Conservation (phyloP, 176 grass and related monocot species). For the Aegilops longissima region DNA sequence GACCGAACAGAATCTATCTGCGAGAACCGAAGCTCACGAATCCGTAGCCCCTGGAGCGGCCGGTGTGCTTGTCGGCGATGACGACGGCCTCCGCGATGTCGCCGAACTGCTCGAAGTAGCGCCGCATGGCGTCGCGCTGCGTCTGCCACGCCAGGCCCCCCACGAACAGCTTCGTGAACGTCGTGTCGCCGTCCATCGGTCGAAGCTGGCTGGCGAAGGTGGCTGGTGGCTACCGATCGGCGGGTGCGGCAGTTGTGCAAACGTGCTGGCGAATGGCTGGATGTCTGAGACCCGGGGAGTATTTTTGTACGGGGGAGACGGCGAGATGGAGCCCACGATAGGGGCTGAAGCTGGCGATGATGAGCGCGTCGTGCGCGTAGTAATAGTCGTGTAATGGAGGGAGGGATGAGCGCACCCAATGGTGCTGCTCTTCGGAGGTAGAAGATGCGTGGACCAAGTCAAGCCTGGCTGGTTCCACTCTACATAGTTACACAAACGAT, state of each 20-base stretch:
- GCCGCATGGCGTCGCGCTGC: constrained; percentile 42
- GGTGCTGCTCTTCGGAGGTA: not conserved
- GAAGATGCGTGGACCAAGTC: not conserved
- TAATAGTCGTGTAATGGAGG: not conserved
- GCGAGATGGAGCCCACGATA: constrained; percentile 43
- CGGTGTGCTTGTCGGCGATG: constrained; percentile 67
- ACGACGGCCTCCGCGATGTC: constrained; percentile 60
- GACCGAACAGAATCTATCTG: not conserved
- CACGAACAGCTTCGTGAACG: constrained; percentile 62
- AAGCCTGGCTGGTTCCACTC: not conserved
- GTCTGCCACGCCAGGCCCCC: constrained; percentile 64
- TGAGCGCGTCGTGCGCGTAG: constrained; percentile 12
- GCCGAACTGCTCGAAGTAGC: constrained; percentile 60
- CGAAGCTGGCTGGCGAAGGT: not conserved
- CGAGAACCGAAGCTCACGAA: constrained; percentile 34
- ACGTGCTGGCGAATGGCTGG: not conserved
- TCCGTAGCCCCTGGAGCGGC: constrained; percentile 65
- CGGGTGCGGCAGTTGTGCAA: constrained; percentile 3
- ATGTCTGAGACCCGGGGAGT: constrained; percentile 18
- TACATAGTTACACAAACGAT: not conserved
- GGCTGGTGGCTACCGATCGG: not conserved
- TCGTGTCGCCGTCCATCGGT: constrained; percentile 46
- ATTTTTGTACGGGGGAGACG: constrained; percentile 17
- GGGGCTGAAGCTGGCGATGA: not conserved
- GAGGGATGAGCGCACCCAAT: not conserved